Conservation (phyloP, 2,329 filamentous ascomycete genomes). For the Penicillium sp. region DNA sequence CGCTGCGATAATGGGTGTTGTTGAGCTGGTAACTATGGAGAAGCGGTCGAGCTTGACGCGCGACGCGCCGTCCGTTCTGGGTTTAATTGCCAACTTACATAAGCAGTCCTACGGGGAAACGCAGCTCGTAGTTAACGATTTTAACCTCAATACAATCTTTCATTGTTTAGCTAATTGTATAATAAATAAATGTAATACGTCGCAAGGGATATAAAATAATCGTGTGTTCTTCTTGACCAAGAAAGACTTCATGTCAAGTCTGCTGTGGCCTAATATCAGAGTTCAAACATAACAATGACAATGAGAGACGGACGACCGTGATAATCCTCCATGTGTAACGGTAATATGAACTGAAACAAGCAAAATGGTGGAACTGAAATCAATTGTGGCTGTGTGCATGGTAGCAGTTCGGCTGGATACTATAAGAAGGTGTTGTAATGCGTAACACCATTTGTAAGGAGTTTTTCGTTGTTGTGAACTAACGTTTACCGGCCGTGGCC, state of each 20-base stretch:
- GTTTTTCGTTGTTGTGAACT: not conserved
- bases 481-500: conserved; percentile 4
- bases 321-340: not conserved
- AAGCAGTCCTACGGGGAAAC: not conserved
- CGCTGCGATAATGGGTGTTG: not conserved
- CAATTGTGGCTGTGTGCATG: not conserved
- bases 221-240: conserved; percentile 4
- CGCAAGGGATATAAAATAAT: conserved; percentile 17
- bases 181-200: not conserved
- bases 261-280: conserved; percentile 1
- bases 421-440: not conserved
- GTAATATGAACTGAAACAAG: not conserved
- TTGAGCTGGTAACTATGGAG: not conserved
- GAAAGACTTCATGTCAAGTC: conserved; percentile 4
- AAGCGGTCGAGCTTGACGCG: conserved; percentile 29
- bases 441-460: not conserved
- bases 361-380: not conserved
- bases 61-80: conserved; percentile 21
- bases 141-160: not conserved
- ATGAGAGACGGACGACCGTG: not conserved
- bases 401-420: not conserved
- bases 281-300: conserved; percentile 7
- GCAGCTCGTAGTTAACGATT: not conserved
- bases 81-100: conserved; percentile 20
- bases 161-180: not conserved